Evolutionary conservation across 257 asterid species (phyloP).

Genomic region (Prunella vulgaris): DNA sequence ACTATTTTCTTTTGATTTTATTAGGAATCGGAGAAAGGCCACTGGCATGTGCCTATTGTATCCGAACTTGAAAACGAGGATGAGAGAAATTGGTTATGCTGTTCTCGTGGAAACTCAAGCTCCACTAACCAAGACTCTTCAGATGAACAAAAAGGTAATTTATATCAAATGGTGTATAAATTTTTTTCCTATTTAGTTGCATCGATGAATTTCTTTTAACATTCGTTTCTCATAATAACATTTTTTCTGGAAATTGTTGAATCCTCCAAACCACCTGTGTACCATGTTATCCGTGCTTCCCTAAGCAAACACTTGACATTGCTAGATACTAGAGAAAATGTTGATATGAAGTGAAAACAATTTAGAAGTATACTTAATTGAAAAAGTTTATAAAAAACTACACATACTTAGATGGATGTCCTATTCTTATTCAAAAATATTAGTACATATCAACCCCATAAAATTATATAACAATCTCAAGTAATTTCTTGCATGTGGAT

Average conservation of each 20-base stretch:
- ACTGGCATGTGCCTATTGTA: constrained; percentile 79
- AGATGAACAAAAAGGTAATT: constrained; percentile 33
- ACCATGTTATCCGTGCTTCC: too few relatives aligned
- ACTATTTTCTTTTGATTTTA: constrained; percentile 6
- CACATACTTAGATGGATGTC: not conserved
- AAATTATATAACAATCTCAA: not conserved
- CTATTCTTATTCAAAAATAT: not conserved
- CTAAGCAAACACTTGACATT: too few relatives aligned
- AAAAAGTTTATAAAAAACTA: not conserved
- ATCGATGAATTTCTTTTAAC: too few relatives aligned
- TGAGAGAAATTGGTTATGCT: constrained; percentile 69
- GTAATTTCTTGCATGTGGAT: not conserved
- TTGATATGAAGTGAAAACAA: not conserved
- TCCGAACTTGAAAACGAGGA: constrained; percentile 56
- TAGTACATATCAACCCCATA: not conserved
- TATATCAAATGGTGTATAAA: not conserved
- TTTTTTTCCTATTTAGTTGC: not conserved
- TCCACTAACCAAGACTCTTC: constrained; percentile 30
- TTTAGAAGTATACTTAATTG: not conserved
- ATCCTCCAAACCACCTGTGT: too few relatives aligned
- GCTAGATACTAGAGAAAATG: too few relatives aligned
- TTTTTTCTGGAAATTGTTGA: too few relatives aligned
- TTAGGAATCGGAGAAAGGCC: constrained; percentile 81
- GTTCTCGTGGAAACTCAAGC: constrained; percentile 46
- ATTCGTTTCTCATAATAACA: too few relatives aligned